Evolutionary conservation across 768 basidiomycete species (phyloP).

Genomic region (Leccinum longicurvipes): DNA sequence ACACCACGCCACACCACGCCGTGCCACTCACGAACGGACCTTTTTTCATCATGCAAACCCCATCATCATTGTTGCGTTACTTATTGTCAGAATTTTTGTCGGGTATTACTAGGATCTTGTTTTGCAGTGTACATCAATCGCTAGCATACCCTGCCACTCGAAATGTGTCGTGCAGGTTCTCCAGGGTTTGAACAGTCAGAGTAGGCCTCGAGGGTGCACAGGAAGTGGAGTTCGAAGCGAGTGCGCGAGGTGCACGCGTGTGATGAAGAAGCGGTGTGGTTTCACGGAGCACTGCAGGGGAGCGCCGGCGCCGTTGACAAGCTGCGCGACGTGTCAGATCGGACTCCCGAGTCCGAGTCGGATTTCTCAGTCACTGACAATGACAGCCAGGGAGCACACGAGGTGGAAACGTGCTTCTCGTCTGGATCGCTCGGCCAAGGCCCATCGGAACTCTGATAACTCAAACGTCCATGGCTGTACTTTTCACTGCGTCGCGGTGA

Average conservation of each 20-base stretch:
- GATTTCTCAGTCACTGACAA: not conserved
- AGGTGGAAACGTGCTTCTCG: not conserved
- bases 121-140: not conserved
- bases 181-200: too few species aligned
- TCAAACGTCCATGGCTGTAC: too few species aligned
- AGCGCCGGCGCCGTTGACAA: not conserved
- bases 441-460: not conserved
- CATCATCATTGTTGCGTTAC: not conserved
- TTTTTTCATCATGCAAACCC: not conserved
- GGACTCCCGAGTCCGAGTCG: not conserved
- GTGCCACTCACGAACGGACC: not conserved
- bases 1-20: not conserved
- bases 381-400: not conserved
- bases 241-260: constrained; percentile 1
- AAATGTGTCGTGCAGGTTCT: too few species aligned
- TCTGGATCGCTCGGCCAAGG: not conserved
- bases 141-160: not conserved
- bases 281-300: not conserved
- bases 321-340: not conserved
- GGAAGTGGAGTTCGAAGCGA: not conserved
- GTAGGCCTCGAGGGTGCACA: too few species aligned
- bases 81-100: not conserved
- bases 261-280: not conserved
- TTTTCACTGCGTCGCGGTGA: too few species aligned
- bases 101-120: not conserved